phyloP scores from a whole-genome alignment of 495 filamentous ascomycete genomes.

The Annulohypoxylon moriforme region DNA sequence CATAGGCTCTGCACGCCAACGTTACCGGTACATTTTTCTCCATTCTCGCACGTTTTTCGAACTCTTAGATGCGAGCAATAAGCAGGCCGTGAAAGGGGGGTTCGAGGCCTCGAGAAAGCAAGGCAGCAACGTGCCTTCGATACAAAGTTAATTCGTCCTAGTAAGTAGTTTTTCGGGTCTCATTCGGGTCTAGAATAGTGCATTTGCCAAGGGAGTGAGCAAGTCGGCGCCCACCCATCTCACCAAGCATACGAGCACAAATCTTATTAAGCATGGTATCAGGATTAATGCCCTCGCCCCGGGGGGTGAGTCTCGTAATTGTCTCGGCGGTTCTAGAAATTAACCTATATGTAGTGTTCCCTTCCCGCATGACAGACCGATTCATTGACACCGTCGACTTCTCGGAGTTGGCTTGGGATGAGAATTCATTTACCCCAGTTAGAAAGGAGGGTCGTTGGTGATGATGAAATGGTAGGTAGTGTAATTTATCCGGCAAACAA shows the following conservation, averaged over 20 bases:
- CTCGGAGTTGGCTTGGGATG: slow-evolving; percentile 45
- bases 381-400: slow-evolving; percentile 50
- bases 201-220: slow-evolving; percentile 63
- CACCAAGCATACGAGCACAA: slow-evolving; percentile 65
- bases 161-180: slow-evolving; percentile 64
- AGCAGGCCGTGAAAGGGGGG: slow-evolving; percentile 53
- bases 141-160: slow-evolving; percentile 67
- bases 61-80: slow-evolving; percentile 68
- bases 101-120: slow-evolving; percentile 37
- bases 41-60: slow-evolving; percentile 66
- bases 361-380: slow-evolving; percentile 60
- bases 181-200: slow-evolving; percentile 52
- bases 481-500: slow-evolving; percentile 45
- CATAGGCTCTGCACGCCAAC: slow-evolving; percentile 62
- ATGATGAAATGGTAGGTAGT: slow-evolving; percentile 67
- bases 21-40: slow-evolving; percentile 65
- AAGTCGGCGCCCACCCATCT: slow-evolving; percentile 66
- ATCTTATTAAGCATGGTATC: slow-evolving; percentile 60
- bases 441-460: slow-evolving; percentile 59
- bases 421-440: slow-evolving; percentile 56
- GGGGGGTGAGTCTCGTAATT: slow-evolving; percentile 57
- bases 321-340: neutral
- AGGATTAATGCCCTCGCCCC: slow-evolving; percentile 68
- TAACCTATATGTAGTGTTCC: slow-evolving; percentile 55
- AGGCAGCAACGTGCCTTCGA: slow-evolving; percentile 47